phyloP scores from a whole-genome alignment of 2,329 filamentous ascomycete species.

The Colletotrichum sp. region DNA sequence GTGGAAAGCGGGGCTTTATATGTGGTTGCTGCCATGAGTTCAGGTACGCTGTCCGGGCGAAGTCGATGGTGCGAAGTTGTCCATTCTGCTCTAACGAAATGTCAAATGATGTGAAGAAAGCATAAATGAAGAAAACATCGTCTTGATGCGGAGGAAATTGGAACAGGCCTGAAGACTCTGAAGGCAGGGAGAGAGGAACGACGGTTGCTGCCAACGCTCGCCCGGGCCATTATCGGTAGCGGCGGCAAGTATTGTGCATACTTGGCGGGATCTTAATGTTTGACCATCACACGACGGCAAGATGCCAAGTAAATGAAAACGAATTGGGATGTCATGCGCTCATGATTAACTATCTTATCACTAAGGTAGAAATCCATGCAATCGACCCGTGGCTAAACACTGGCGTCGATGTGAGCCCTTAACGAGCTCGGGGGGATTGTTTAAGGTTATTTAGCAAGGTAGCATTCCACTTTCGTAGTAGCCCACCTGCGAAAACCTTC shows the following conservation, averaged over 20 bases:
- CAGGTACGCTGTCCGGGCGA: neutral
- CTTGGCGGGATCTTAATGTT: neutral
- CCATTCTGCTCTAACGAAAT: fast-evolving
- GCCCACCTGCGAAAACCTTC: neutral
- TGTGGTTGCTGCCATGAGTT: neutral
- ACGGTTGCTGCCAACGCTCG: neutral
- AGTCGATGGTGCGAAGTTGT: neutral
- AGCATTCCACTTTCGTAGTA: neutral
- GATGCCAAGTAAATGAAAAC: neutral
- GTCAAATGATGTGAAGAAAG: neutral
- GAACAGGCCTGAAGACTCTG: fast-evolving
- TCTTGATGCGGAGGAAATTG: neutral
- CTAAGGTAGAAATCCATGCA: neutral
- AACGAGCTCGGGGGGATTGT: neutral
- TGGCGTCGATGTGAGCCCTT: conserved; percentile 7
- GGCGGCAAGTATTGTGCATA: neutral
- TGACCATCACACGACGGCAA: neutral
- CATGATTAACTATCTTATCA: neutral
- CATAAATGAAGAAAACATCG: neutral
- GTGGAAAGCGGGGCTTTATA: neutral
- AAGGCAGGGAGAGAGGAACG: neutral
- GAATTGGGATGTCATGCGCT: neutral
- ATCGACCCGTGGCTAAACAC: neutral
- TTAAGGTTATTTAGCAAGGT: neutral
- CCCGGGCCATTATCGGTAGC: neutral